phyloP scores from a whole-genome alignment of 352 stramenopile genomes.

The Pythium monospermum region DNA sequence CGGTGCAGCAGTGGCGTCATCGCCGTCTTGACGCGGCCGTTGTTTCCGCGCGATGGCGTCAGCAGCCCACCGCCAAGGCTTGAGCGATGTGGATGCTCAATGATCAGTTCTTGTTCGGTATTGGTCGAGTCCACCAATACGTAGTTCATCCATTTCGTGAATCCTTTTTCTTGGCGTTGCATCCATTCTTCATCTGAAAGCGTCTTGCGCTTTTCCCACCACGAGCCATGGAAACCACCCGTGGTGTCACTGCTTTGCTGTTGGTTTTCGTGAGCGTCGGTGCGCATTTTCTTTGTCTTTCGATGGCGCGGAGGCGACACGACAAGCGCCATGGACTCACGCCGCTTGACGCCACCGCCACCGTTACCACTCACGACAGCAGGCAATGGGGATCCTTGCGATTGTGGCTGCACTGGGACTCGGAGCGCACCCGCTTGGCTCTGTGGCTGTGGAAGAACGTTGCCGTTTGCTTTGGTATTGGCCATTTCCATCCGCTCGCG shows the following conservation, averaged over 20 bases:
- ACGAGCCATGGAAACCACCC: constrained; percentile 35
- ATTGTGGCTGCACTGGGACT: not conserved
- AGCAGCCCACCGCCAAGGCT: not conserved
- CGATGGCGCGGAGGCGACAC: constrained; percentile 17
- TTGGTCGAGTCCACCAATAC: constrained; percentile 58
- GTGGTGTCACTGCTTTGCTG: not conserved
- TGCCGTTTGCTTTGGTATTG: not conserved
- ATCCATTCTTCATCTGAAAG: constrained; percentile 78
- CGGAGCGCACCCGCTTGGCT: not conserved
- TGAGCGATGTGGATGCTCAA: constrained; percentile 11
- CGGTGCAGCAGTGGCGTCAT: too few relatives aligned
- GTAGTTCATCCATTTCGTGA: constrained; percentile 88
- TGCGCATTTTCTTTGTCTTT: constrained; percentile 14
- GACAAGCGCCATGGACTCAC: constrained; percentile 8
- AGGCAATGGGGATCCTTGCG: not conserved
- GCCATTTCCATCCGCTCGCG: constrained; percentile 6
- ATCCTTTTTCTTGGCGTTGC: constrained; percentile 69
- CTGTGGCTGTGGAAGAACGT: not conserved
- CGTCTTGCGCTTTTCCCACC: constrained; percentile 71
- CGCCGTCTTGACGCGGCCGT: too few relatives aligned
- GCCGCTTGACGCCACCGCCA: constrained; percentile 16
- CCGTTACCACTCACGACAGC: too few relatives aligned
- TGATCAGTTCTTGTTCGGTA: constrained; percentile 4
- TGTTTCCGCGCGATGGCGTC: constrained; percentile 3
- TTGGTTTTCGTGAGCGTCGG: constrained; percentile 1